phyloP scores from a whole-genome alignment of 2,329 filamentous ascomycete genomes.

The Xylariaceae sp. region DNA sequence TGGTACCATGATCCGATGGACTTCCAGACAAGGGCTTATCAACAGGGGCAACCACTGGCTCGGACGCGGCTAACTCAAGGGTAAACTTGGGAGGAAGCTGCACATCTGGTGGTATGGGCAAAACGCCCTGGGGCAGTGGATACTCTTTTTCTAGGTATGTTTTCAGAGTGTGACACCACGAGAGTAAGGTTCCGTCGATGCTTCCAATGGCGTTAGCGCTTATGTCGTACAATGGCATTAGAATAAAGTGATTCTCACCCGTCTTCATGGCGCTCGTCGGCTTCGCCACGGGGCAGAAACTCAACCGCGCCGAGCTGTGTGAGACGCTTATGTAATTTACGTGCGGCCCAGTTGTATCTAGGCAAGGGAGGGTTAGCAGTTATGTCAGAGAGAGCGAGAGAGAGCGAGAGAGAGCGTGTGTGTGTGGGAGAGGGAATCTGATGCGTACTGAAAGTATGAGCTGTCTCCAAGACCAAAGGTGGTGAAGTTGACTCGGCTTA shows the following conservation, averaged over 20 bases:
- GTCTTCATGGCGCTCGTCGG: slow-evolving; percentile 89
- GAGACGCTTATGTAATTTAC: slow-evolving; percentile 81
- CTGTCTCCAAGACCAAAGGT: slow-evolving; percentile 92
- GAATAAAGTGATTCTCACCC: slow-evolving; percentile 47
- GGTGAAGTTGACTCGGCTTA: slow-evolving; percentile 66
- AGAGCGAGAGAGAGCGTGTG: neutral
- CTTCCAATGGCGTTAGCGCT: too few species aligned
- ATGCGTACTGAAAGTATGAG: slow-evolving; percentile 76
- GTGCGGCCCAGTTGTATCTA: slow-evolving; percentile 88
- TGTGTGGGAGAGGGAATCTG: neutral
- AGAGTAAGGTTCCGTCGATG: slow-evolving; percentile 73
- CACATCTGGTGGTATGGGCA: slow-evolving; percentile 67
- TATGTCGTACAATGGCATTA: too few species aligned
- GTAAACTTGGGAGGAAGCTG: slow-evolving; percentile 72
- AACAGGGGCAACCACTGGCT: too few species aligned
- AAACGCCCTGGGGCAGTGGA: slow-evolving; percentile 61
- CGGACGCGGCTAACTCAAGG: slow-evolving; percentile 46
- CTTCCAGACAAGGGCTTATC: too few species aligned
- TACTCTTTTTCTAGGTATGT: slow-evolving; percentile 60
- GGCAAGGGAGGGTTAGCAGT: neutral
- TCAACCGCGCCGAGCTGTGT: slow-evolving; percentile 75
- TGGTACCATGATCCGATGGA: slow-evolving; percentile 20
- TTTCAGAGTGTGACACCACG: slow-evolving; percentile 67
- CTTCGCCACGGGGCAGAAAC: slow-evolving; percentile 75
- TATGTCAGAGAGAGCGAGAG: neutral